phyloP scores from a whole-genome alignment of 352 stramenopile species.

The Pythium volutum region DNA sequence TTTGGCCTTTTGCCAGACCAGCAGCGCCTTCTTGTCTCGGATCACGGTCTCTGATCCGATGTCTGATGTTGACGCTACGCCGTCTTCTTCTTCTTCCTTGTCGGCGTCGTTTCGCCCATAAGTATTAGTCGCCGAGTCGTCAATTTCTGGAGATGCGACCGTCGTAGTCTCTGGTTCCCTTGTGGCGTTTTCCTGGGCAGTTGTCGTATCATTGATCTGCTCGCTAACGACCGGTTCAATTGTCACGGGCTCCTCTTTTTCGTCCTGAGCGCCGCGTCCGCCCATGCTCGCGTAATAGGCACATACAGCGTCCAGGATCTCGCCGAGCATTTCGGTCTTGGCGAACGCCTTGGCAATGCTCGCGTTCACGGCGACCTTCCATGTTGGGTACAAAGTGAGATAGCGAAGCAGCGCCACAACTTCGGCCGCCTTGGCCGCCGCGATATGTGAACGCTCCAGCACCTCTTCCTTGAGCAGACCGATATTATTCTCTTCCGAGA shows the following conservation, averaged over 20 bases:
- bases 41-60: constrained; percentile 5
- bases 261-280: constrained; percentile 9
- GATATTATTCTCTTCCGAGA: constrained; percentile 26
- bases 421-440: constrained; percentile 57
- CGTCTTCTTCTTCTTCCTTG: constrained; percentile 13
- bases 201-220: constrained; percentile 26
- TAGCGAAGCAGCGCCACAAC: constrained; percentile 66
- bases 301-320: constrained; percentile 63
- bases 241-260: constrained; percentile 15
- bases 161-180: constrained; percentile 61
- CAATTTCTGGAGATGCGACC: constrained; percentile 43
- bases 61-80: neutral
- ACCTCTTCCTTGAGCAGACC: constrained; percentile 28
- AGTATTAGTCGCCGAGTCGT: constrained; percentile 36
- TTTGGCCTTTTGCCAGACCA: constrained; percentile 75
- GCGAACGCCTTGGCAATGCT: constrained; percentile 50
- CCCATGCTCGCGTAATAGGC: constrained; percentile 61
- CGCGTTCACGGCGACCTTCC: constrained; percentile 76
- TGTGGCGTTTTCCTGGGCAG: constrained; percentile 25
- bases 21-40: constrained; percentile 66
- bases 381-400: constrained; percentile 71
- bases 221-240: constrained; percentile 13
- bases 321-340: constrained; percentile 42
- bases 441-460: constrained; percentile 53
- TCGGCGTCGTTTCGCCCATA: constrained; percentile 10